phyloP scores from a whole-genome alignment of 108 stramenopile genomes.

The Aureococcus anophagefferens region DNA sequence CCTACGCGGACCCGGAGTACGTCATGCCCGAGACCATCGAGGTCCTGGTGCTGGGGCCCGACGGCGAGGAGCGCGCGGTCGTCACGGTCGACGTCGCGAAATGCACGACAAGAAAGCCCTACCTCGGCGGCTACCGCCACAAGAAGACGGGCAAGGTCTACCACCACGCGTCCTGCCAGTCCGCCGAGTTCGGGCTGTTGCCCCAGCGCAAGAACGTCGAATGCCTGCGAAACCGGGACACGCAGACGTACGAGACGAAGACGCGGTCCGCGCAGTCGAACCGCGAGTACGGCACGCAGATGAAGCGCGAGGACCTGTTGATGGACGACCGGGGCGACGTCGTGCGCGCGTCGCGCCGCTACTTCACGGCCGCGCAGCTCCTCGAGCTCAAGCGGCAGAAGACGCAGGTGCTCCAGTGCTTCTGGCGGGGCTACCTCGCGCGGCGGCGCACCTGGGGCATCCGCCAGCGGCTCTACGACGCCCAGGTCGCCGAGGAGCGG shows the following conservation, averaged over 20 bases:
- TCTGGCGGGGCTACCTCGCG: conserved; percentile 46
- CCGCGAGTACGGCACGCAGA: conserved; percentile 49
- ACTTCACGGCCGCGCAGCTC: conserved; percentile 42
- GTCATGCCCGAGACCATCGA: background rate
- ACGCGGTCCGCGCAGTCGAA: conserved; percentile 28
- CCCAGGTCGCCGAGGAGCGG: conserved; percentile 12
- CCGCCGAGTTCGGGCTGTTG: conserved; percentile 4
- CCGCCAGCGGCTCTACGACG: conserved; percentile 19
- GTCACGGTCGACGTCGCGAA: background rate
- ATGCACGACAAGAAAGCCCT: conserved; percentile 18
- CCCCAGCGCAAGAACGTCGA: conserved; percentile 12
- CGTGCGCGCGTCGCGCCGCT: conserved; percentile 17
- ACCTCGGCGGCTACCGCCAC: conserved; percentile 47
- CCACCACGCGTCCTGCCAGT: conserved; percentile 49
- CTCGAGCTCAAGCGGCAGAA: conserved; percentile 22
- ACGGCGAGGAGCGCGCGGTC: background rate
- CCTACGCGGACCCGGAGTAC: background rate
- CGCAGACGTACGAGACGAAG: conserved; percentile 33
- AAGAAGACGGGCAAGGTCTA: conserved; percentile 33
- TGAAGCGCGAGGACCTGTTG: conserved; percentile 35
- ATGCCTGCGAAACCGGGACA: conserved; percentile 34
- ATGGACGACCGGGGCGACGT: conserved; percentile 26
- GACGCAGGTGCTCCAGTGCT: conserved; percentile 34
- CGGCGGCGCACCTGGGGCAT: conserved; percentile 22
- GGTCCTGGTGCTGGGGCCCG: background rate